A percentile compares a stretch with the other conserved stretches of the same genome.
Conservation (phyloP, 2,329 filamentous ascomycete species). For the Waltergamsia citrina region DNA sequence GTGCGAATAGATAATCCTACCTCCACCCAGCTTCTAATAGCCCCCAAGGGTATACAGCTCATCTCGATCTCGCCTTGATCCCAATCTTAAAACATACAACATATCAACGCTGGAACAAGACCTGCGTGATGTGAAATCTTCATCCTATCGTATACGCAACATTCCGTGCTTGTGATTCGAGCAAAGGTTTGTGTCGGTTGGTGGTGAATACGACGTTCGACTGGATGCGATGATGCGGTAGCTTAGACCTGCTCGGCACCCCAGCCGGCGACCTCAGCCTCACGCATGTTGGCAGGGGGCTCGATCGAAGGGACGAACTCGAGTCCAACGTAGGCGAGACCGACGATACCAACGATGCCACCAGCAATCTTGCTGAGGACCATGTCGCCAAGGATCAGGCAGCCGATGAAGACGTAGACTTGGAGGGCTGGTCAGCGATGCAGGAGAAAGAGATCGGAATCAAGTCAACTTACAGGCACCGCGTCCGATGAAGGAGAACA, state of each 20-base stretch:
- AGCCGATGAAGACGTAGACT: constrained; percentile 97
- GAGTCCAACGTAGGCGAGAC: constrained; percentile 66
- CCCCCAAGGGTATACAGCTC: no score
- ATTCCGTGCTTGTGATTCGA: no score
- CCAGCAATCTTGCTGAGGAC: constrained; percentile 68
- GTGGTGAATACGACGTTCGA: no score
- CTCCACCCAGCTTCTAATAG: no score
- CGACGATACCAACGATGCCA: constrained; percentile 66
- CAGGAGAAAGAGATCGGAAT: constrained; percentile 1
- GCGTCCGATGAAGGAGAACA: constrained; percentile 94
- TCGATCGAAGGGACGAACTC: constrained; percentile 74
- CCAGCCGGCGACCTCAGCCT: constrained; percentile 61
- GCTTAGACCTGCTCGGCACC: constrained; percentile 65
- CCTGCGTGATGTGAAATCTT: no score
- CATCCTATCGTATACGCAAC: no score
- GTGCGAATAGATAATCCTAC: no score
- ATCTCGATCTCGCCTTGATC: no score
- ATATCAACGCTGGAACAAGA: no score
- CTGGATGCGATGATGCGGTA: no score
- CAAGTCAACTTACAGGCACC: constrained; percentile 67
- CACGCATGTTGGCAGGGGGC: constrained; percentile 73
- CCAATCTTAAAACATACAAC: no score
- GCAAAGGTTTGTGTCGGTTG: no score
- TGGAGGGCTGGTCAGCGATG: not conserved
- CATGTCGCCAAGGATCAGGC: constrained; percentile 63